Evolutionary conservation across 345 rosid species (phyloP), one percentile per base, ranked within the genome.

Genomic region (Carallia pectinifolia): DNA sequence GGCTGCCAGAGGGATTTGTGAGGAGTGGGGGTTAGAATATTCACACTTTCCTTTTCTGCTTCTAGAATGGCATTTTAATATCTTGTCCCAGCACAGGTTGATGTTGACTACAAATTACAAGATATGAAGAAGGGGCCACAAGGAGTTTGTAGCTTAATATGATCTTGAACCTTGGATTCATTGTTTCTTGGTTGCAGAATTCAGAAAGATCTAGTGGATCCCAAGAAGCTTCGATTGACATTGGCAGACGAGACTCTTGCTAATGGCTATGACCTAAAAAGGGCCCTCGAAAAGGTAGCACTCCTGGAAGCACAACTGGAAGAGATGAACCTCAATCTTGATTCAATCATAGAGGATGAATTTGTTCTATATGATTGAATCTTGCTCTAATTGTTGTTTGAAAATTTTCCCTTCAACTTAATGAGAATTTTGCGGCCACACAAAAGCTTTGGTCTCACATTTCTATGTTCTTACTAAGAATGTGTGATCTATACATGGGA

Each of bases 281-380:
- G 81, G 88, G 34, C 89, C 65, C 90, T 91, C 54, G 98, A 92
- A 85, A 87, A 78, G 87, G 90, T 85, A 56, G 77, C 88, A 33
- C 34, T 48, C 68, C 90, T 78, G 71, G 34, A 33, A 33, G 34
- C 34, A 33, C 34, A 33, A 33, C 34, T 92, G 71, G 97, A 95
- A 77, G 97, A 95, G 80, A 74, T 95, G 89, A 91, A 85, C 75
- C 99, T 97, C 63, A 94, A 94, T 79, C 96, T 94, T 52, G 97
- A 95, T 80, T 95, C 97, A 62, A 90, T 95, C 9, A 74, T 97
- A 38, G 97, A 92, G 97, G 90, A 87, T 71, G 86, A 55, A 30
- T 33, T 33, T 33, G 4, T 33, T 33, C 34, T 33, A 33, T 33
- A 33, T 33, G 34, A 33, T 1, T 33, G 2, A 33, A 33, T 33